These are phyloP conservation scores for Chalara sp. DNA, from an alignment of 2,329 filamentous ascomycete species.

Conservation along the genomic window DNA sequence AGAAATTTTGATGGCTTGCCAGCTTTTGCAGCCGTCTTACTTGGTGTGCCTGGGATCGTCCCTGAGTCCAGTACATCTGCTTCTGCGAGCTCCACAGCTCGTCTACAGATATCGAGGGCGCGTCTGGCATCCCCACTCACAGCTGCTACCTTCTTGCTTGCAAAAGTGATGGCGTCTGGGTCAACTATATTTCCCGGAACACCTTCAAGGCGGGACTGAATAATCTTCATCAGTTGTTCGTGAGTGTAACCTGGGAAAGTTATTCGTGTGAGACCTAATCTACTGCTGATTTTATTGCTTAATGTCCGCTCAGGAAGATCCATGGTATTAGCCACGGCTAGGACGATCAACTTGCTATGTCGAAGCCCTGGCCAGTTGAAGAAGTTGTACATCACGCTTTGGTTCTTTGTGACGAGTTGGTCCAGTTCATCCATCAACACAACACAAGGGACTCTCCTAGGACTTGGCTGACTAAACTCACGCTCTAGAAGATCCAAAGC, in stretches of 20 bases:
- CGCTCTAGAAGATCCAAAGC: constrained; percentile 84
- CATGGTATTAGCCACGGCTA: constrained; percentile 98
- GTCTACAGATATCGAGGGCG: constrained; percentile 88
- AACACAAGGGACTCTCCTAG: constrained; percentile 86
- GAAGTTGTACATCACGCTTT: constrained; percentile 99
- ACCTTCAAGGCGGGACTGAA: constrained; percentile 84
- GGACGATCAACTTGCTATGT: constrained; percentile 88
- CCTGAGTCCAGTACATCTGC: constrained; percentile 42
- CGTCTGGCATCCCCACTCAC: constrained; percentile 91
- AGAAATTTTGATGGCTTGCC: constrained; percentile 15
- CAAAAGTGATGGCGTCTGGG: constrained; percentile 90
- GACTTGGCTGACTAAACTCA: constrained; percentile 88
- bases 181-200: constrained; percentile 88
- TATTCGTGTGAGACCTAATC: constrained; percentile 81
- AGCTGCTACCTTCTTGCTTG: constrained; percentile 90
- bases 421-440: constrained; percentile 98
- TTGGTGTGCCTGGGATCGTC: constrained; percentile 49
- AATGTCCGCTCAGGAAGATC: constrained; percentile 92
- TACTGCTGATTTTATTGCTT: constrained; percentile 96
- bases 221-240: constrained; percentile 94
- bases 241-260: constrained; percentile 97
- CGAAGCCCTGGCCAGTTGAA: constrained; percentile 97
- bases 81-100: constrained; percentile 92
- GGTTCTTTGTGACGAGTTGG: constrained; percentile 94
- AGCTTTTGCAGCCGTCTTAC: constrained; percentile 38